Percentiles rank a stretch among this genome's conserved stretches.
Conservation (phyloP, 164 flowering plant species). For the Tetrastigma voinierianum region DNA sequence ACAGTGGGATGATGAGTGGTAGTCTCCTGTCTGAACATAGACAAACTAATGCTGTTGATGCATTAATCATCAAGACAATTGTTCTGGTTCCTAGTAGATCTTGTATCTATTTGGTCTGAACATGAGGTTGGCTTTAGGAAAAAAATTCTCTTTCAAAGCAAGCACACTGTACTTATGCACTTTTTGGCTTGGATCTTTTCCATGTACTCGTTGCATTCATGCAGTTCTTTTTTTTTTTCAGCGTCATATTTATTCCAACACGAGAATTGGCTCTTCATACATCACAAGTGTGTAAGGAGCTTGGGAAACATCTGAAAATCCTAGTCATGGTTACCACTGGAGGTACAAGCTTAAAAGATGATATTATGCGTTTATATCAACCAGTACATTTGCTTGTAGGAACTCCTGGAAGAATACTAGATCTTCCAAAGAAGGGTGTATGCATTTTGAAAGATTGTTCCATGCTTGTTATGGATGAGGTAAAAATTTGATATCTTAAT, state of each 20-base stretch:
- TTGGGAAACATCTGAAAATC: constrained; percentile 90
- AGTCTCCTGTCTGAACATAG: too few relatives aligned
- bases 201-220: neutral
- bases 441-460: constrained; percentile 83
- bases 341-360: constrained; percentile 96
- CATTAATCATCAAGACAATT: too few relatives aligned
- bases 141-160: too few relatives aligned
- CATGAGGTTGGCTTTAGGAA: too few relatives aligned
- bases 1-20: too few relatives aligned
- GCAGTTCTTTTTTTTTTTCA: constrained; percentile 35
- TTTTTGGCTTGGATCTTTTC: neutral
- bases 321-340: constrained; percentile 98
- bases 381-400: constrained; percentile 98
- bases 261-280: constrained; percentile 98
- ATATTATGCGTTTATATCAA: constrained; percentile 97
- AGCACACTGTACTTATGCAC: too few relatives aligned
- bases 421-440: constrained; percentile 91
- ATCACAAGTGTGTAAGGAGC: constrained; percentile 98
- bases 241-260: constrained; percentile 93
- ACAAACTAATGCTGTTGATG: too few relatives aligned
- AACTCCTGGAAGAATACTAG: constrained; percentile 97
- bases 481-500: constrained; percentile 17
- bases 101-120: too few relatives aligned
- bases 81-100: too few relatives aligned
- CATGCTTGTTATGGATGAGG: constrained; percentile 99